These are phyloP conservation scores for Fusarium penzigii DNA, from an alignment of 2,329 filamentous ascomycete species.

Conservation along the genomic window DNA sequence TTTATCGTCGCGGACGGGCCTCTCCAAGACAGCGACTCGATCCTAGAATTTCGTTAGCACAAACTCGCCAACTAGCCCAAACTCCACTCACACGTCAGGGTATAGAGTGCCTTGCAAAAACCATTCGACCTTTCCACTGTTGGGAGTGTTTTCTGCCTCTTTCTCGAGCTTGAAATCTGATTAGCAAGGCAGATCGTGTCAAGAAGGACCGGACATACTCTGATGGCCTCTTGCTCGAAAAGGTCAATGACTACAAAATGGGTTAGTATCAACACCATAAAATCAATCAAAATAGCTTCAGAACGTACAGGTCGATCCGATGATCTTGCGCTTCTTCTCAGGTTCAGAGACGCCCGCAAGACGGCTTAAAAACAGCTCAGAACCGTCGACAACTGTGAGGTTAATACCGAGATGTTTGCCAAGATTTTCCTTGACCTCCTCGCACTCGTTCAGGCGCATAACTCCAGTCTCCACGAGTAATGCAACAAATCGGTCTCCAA, in stretches of 20 bases:
- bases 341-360: slow-evolving; percentile 77
- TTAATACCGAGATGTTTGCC: slow-evolving; percentile 83
- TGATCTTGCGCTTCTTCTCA: slow-evolving; percentile 89
- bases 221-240: slow-evolving; percentile 11
- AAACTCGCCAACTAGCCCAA: no score
- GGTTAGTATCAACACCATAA: no score
- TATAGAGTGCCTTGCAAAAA: slow-evolving; percentile 89
- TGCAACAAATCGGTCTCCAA: slow-evolving; percentile 51
- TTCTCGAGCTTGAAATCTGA: slow-evolving; percentile 58
- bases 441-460: slow-evolving; percentile 83
- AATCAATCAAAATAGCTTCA: no score
- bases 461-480: slow-evolving; percentile 83
- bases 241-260: slow-evolving; percentile 10
- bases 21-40: slow-evolving; percentile 51
- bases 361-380: slow-evolving; percentile 72
- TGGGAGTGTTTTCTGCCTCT: slow-evolving; percentile 64
- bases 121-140: slow-evolving; percentile 78
- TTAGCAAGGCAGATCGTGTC: neutral
- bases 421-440: slow-evolving; percentile 78
- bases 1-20: slow-evolving; percentile 53
- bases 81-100: slow-evolving; percentile 55
- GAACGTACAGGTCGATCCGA: slow-evolving; percentile 67
- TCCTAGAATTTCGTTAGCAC: no score
- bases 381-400: slow-evolving; percentile 81
- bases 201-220: neutral